A percentile compares a stretch with the other conserved stretches of the same genome.
Conservation (phyloP, 495 filamentous ascomycete genomes). For the Penicillium ochrochloron region DNA sequence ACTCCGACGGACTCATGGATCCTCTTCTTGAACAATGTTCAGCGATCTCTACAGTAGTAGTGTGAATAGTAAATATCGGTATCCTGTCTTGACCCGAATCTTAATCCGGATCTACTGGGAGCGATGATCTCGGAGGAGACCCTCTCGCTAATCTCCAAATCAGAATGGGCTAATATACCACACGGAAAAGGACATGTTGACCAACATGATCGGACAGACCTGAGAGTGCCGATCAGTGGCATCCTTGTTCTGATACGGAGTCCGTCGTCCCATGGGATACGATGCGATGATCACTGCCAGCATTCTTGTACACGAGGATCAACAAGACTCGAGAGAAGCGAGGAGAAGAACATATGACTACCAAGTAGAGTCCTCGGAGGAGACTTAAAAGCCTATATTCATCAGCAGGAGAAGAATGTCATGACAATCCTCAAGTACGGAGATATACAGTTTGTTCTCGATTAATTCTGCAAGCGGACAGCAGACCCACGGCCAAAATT, state of each 20-base stretch:
- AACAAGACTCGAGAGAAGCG: background rate
- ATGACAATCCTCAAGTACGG: no score
- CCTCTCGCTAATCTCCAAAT: background rate
- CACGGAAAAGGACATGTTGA: background rate
- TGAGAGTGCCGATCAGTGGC: slow-evolving; percentile 17
- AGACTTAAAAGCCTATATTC: no score
- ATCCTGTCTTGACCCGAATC: slow-evolving; percentile 8
- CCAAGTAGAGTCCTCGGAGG: background rate
- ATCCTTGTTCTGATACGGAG: slow-evolving; percentile 4
- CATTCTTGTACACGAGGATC: slow-evolving; percentile 2
- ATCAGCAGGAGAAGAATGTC: no score
- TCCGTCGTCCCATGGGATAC: background rate
- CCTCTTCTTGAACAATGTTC: slow-evolving; percentile 2
- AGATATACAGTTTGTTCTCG: background rate
- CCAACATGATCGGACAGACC: background rate
- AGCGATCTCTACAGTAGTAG: background rate
- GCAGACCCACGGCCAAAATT: background rate
- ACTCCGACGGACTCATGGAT: slow-evolving; percentile 16
- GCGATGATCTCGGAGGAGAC: slow-evolving; percentile 11
- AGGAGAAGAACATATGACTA: background rate
- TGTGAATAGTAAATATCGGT: background rate
- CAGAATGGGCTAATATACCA: slow-evolving; percentile 5
- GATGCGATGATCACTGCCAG: slow-evolving; percentile 3
- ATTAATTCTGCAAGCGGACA: background rate
- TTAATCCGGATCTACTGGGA: slow-evolving; percentile 11